Conservation (phyloP, 1,139 yeast species). For the Nakaseomyces uthaithaninus region DNA sequence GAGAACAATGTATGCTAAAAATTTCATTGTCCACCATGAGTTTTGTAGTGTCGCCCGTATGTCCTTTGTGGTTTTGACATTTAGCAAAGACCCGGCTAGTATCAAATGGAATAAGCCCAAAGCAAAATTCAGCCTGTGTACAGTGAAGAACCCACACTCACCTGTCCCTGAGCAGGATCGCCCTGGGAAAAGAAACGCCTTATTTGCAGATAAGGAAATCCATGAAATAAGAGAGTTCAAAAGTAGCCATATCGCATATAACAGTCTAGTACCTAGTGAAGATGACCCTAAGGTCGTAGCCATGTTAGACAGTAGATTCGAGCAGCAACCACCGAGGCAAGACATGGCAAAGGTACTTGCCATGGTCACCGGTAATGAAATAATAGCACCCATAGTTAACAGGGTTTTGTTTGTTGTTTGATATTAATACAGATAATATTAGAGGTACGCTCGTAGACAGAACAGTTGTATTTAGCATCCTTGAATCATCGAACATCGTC, state of each 20-base stretch:
- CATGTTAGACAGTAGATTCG: constrained; percentile 55
- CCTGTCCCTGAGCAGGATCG: constrained; percentile 67
- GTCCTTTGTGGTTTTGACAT: constrained; percentile 69
- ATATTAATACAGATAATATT: not conserved
- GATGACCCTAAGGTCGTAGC: constrained; percentile 51
- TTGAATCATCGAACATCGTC: no score
- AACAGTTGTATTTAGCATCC: no score
- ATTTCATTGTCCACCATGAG: constrained; percentile 81
- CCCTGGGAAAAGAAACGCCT: constrained; percentile 68
- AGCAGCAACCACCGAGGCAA: constrained; percentile 78
- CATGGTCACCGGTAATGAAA: constrained; percentile 57
- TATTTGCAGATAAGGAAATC: constrained; percentile 74
- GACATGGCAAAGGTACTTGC: constrained; percentile 68
- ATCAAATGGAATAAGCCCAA: constrained; percentile 71
- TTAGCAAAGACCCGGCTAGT: constrained; percentile 58
- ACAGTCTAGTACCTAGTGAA: constrained; percentile 67
- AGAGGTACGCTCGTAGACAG: no score
- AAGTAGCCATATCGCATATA: constrained; percentile 73
- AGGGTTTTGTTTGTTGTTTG: not conserved
- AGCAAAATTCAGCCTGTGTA: constrained; percentile 83
- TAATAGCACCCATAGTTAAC: constrained; percentile 77
- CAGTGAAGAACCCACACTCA: constrained; percentile 92
- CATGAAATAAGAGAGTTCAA: constrained; percentile 79
- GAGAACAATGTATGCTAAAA: constrained; percentile 51
- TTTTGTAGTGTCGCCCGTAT: constrained; percentile 82